Evolutionary conservation across 2,329 filamentous ascomycete species (phyloP), one percentile per base, ranked within the genome.

Genomic region (Fusarium bactridioides): DNA sequence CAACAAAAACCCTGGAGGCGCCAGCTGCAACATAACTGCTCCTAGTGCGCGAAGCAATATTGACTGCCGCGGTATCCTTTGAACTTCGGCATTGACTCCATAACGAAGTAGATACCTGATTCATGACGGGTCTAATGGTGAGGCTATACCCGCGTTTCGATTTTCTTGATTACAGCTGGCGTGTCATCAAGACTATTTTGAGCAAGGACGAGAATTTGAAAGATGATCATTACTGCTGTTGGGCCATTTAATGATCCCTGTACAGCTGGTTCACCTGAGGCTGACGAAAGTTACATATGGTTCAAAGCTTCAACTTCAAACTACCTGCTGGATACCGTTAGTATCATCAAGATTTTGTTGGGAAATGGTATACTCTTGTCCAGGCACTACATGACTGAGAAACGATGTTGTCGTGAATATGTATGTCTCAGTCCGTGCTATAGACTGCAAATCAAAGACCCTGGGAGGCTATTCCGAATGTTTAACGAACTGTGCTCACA

Each of bases 281-380:
- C 23, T 40, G 50, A 18, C 18, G 19, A 40, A 54, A 19, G 19
- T 27, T 40, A n/a, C 5, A 19, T 29, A 54, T 27, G 15, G 19
- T n/a, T 38, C 23, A 53, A 25, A 38, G 31, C 50, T 53, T 38
- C 10, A 18, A 12, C 10, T 18, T 38, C 31, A 25, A 25, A 51
- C n/a, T n/a, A 51, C 31, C 48, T 51, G n/a, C 48, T 51, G 6
- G 10, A 51, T 51, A 15, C 7, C 31, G 31, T 35, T 51, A 51
- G 48, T 7, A 35, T 25, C 12, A 51, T 11, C 9, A 25, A 21
- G 12, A 15, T 10, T 51, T 51, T 35, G n/a, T 51, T 51, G n/a
- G 3, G 9, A 15, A 25, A 19, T 3, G 0, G 0, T 10, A 19
- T 51, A 5, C 12, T 35, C 16, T 21, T 15, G 7, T 25, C 31